phyloP scores from a whole-genome alignment of 352 stramenopile species.

The Phytophthora sp. region DNA sequence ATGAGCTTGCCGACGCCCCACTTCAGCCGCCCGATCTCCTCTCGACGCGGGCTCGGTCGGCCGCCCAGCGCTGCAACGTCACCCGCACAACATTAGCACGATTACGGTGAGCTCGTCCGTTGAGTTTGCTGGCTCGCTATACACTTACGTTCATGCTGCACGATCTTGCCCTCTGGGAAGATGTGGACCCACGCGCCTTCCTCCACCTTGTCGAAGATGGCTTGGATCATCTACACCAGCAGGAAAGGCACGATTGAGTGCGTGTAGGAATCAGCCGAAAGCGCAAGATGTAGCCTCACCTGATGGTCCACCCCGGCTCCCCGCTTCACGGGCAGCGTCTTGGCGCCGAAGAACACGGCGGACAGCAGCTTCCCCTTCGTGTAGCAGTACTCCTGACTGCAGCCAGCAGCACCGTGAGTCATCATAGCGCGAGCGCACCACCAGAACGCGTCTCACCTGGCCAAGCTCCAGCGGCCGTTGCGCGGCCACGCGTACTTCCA shows the following conservation, averaged over 20 bases:
- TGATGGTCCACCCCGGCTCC: constrained; percentile 76
- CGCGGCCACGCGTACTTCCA: constrained; percentile 68
- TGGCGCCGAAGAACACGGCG: constrained; percentile 69
- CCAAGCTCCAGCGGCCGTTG: constrained; percentile 74
- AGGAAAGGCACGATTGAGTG: background rate
- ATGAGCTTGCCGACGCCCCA: constrained; percentile 90
- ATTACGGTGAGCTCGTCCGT: background rate
- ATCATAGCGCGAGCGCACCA: constrained; percentile 9
- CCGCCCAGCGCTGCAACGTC: constrained; percentile 62
- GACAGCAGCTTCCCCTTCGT: constrained; percentile 58
- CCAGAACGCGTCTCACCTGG: constrained; percentile 47
- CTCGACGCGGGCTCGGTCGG: constrained; percentile 58
- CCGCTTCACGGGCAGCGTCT: constrained; percentile 76
- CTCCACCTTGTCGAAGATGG: constrained; percentile 84
- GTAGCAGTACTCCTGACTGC: constrained; percentile 89
- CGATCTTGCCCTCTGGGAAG: constrained; percentile 89
- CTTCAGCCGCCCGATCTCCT: constrained; percentile 84
- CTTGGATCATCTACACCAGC: constrained; percentile 60
- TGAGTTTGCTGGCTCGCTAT: background rate
- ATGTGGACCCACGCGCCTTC: constrained; percentile 87
- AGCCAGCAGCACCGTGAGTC: background rate
- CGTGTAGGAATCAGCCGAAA: too few species aligned
- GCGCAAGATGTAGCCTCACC: constrained; percentile 22
- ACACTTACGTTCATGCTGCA: constrained; percentile 58
- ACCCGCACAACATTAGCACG: background rate